These are phyloP conservation scores for Alliaria petiolata DNA, from an alignment of 345 rosid species.

Conservation along the genomic window DNA sequence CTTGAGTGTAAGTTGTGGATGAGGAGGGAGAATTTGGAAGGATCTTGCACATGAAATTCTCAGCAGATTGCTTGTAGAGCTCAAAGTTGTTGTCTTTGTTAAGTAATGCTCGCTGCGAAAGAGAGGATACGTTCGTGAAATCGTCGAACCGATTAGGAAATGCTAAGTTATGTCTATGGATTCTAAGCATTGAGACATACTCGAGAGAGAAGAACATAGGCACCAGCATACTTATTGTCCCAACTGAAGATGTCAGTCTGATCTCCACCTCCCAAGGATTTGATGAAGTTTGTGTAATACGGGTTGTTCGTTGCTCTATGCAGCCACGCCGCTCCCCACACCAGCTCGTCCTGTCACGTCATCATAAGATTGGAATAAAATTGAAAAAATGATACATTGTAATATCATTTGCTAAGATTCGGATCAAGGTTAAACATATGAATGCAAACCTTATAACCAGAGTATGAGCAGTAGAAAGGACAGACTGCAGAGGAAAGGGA, in stretches of 20 bases:
- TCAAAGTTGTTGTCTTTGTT: conserved; percentile 56
- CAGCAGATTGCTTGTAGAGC: conserved; percentile 61
- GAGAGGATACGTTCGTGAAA: conserved; percentile 34
- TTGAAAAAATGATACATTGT: neutral
- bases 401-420: neutral
- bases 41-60: conserved; percentile 80
- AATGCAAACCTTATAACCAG: conserved; percentile 64
- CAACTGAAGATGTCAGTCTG: conserved; percentile 78
- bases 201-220: conserved; percentile 69
- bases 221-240: conserved; percentile 90
- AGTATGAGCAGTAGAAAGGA: conserved; percentile 87
- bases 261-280: conserved; percentile 66
- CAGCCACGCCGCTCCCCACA: conserved; percentile 93
- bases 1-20: conserved; percentile 79
- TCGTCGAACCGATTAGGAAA: conserved; percentile 30
- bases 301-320: conserved; percentile 58
- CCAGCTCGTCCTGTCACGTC: conserved; percentile 90
- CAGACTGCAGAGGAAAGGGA: conserved; percentile 69
- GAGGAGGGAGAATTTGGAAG: conserved; percentile 73
- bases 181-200: conserved; percentile 29
- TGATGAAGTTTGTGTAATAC: conserved; percentile 56
- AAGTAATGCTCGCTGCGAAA: conserved; percentile 32
- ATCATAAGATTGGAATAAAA: too few relatives aligned
- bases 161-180: neutral
- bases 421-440: neutral